Percentiles rank a stretch among this genome's conserved stretches.
Conservation (phyloP, 306 rosid species). For the Cicer pinnatifidum region DNA sequence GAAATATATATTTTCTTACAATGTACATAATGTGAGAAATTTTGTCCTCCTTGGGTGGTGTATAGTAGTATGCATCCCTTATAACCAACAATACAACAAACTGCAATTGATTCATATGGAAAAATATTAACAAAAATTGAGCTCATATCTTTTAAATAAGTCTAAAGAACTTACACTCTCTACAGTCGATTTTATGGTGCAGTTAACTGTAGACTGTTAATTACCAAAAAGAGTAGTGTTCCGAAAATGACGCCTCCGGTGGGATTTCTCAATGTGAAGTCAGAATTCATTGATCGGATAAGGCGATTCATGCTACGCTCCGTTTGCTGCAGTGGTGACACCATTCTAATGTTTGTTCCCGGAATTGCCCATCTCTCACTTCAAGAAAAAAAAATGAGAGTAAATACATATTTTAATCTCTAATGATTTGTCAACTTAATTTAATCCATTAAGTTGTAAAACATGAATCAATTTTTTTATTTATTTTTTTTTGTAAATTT, state of each 20-base stretch:
- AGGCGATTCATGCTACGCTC: not conserved
- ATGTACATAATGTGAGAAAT: not conserved
- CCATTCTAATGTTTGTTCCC: not conserved
- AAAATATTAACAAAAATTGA: not conserved
- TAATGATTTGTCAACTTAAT: too few relatives aligned
- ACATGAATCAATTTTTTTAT: too few relatives aligned
- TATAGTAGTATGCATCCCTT: constrained; percentile 26
- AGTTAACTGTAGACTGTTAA: not conserved
- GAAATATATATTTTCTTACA: constrained; percentile 10
- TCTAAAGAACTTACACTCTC: too few relatives aligned
- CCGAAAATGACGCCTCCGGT: constrained; percentile 15
- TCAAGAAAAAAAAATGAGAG: not conserved
- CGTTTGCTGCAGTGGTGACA: constrained; percentile 17
- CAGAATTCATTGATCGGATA: not conserved
- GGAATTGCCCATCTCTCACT: constrained; percentile 27
- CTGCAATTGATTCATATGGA: constrained; percentile 22
- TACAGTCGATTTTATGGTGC: too few relatives aligned
- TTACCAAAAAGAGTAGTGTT: constrained; percentile 30
- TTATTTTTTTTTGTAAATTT: too few relatives aligned
- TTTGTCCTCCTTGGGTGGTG: constrained; percentile 36
- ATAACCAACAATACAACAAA: constrained; percentile 3
- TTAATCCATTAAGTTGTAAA: too few relatives aligned
- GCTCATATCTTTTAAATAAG: not conserved
- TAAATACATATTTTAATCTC: too few relatives aligned
- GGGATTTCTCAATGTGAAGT: constrained; percentile 32